Evolutionary conservation across 2,329 filamentous ascomycete genomes (phyloP).

Genomic region (Pseudocercospora macadamiae): DNA sequence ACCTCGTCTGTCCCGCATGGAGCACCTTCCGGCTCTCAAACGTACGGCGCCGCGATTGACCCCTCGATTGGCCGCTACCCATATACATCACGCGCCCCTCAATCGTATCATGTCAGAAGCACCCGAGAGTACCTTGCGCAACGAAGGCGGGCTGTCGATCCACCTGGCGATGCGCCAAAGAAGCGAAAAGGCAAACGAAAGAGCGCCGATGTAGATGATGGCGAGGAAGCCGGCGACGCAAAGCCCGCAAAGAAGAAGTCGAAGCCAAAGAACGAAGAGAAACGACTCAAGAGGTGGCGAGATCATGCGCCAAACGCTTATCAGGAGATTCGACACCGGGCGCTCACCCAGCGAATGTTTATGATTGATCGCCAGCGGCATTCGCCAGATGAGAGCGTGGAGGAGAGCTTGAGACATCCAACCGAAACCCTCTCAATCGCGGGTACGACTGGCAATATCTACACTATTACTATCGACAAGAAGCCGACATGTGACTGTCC

Average conservation of each 20-base stretch:
- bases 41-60: background rate
- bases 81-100: too few relatives aligned
- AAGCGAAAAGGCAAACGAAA: conserved; percentile 8
- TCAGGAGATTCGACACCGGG: conserved; percentile 31
- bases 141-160: conserved; percentile 8
- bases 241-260: conserved; percentile 20
- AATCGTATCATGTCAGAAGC: too few relatives aligned
- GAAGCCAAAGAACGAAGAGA: conserved; percentile 29
- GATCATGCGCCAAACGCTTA: conserved; percentile 29
- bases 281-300: conserved; percentile 31
- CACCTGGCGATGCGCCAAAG: conserved; percentile 1
- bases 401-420: conserved; percentile 37
- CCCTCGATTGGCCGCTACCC: background rate
- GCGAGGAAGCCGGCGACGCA: background rate
- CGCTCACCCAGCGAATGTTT: conserved; percentile 38
- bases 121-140: background rate
- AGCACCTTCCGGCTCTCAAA: background rate
- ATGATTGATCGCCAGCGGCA: conserved; percentile 33
- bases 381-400: conserved; percentile 7
- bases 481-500: conserved; percentile 46
- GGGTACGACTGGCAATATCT: conserved; percentile 66
- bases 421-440: conserved; percentile 61
- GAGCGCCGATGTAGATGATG: background rate
- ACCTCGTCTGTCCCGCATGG: background rate
- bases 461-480: conserved; percentile 58